Conservation (phyloP, 169 alveolate species). For the Hepatocystis sp. region DNA sequence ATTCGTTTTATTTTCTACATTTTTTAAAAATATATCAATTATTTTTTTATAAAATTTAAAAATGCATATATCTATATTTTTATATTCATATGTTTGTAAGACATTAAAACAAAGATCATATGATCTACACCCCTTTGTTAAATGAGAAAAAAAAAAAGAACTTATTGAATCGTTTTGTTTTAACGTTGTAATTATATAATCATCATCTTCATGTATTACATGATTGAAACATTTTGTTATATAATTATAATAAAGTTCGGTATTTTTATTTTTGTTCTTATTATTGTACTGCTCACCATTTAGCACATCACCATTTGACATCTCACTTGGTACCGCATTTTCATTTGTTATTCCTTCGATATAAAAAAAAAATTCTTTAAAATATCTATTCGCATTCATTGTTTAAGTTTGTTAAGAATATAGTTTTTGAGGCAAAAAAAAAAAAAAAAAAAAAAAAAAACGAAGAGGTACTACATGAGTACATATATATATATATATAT, state of each 20-base stretch:
- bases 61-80: conserved; percentile 5
- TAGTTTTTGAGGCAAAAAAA: not conserved
- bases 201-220: conserved; percentile 36
- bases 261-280: not conserved
- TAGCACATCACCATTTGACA: too few relatives aligned
- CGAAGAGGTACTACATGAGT: not conserved
- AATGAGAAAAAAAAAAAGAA: conserved; percentile 57
- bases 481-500: not conserved
- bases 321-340: too few relatives aligned
- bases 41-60: conserved; percentile 41
- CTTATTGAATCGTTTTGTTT: conserved; percentile 30
- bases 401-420: too few relatives aligned
- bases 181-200: conserved; percentile 37
- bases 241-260: conserved; percentile 9
- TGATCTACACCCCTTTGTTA: conserved; percentile 7
- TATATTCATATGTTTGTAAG: not conserved
- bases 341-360: conserved; percentile 1
- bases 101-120: conserved; percentile 18
- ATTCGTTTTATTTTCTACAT: conserved; percentile 8
- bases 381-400: conserved; percentile 30
- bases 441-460: not conserved
- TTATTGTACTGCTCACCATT: too few relatives aligned
- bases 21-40: conserved; percentile 29
- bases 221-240: conserved; percentile 37
- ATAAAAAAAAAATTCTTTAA: conserved; percentile 33